Evolutionary conservation across 371 early-diverging fungal genomes (phyloP).

Genomic region (Mucor lusitanicus): DNA sequence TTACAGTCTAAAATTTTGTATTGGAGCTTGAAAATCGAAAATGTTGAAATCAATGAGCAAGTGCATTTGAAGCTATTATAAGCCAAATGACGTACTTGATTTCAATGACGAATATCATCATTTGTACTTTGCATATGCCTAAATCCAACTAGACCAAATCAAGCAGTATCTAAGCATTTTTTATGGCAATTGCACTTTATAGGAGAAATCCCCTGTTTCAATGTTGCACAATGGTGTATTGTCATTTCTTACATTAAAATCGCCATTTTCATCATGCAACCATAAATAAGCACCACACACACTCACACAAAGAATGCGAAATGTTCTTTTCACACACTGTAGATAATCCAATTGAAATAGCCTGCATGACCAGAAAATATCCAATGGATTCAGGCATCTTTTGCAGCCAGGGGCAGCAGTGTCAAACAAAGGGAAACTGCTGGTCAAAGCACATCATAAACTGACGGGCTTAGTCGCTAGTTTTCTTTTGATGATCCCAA

Average conservation of each 20-base stretch:
- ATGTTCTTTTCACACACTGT: background rate
- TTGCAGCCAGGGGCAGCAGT: too few relatives aligned
- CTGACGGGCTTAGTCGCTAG: too few relatives aligned
- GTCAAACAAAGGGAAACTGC: too few relatives aligned
- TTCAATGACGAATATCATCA: slow-evolving; percentile 3
- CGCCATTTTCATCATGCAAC: background rate
- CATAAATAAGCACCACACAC: background rate
- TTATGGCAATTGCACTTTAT: background rate
- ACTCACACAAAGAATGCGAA: background rate
- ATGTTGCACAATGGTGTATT: background rate
- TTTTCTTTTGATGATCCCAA: too few relatives aligned
- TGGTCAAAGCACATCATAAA: background rate
- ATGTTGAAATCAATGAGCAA: background rate
- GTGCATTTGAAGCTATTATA: background rate
- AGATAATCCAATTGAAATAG: background rate
- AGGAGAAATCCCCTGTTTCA: background rate
- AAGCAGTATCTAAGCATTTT: background rate
- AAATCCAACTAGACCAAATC: background rate
- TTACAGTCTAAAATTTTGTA: background rate
- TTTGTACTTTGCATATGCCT: background rate
- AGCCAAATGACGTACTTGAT: background rate
- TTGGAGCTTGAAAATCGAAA: slow-evolving; percentile 1
- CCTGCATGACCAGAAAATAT: too few relatives aligned
- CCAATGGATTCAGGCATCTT: too few relatives aligned
- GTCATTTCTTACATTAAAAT: background rate